phyloP scores from a whole-genome alignment of 2,329 filamentous ascomycete genomes.

The Hawksworthiomyces lignivorus region DNA sequence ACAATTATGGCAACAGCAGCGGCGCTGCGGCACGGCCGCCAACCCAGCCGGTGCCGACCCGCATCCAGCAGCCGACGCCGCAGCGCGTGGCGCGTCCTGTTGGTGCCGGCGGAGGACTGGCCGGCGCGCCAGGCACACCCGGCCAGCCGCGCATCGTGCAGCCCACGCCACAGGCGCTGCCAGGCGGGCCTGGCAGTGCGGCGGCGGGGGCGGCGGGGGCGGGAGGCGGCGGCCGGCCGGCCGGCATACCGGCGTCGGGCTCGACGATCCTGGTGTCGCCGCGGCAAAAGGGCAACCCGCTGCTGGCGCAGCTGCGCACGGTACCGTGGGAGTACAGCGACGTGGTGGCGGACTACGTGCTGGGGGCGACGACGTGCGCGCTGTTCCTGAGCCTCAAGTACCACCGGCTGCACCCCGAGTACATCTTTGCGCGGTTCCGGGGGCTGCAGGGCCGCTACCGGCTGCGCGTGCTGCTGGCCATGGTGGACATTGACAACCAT shows the following conservation, averaged over 20 bases:
- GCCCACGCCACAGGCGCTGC: constrained; percentile 79
- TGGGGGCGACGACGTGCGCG: constrained; percentile 81
- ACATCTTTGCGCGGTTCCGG: constrained; percentile 90
- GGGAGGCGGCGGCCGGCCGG: not conserved
- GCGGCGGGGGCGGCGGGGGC: not conserved
- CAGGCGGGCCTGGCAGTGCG: constrained; percentile 35
- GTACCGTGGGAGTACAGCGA: constrained; percentile 95
- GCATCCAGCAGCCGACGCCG: constrained; percentile 41
- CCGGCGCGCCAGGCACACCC: constrained; percentile 16
- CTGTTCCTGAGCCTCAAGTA: constrained; percentile 92
- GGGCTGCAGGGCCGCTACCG: constrained; percentile 78
- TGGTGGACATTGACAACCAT: constrained; percentile 94
- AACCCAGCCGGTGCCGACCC: constrained; percentile 35
- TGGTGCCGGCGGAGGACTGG: constrained; percentile 4
- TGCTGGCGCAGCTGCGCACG: constrained; percentile 72
- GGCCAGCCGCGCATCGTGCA: constrained; percentile 59
- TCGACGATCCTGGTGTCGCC: constrained; percentile 84
- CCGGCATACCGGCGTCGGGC: constrained; percentile 39
- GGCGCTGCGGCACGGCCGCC: too few relatives aligned
- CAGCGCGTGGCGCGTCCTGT: constrained; percentile 51
- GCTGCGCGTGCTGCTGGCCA: constrained; percentile 75
- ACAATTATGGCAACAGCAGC: constrained; percentile 21
- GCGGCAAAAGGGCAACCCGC: constrained; percentile 90
- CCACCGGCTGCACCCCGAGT: constrained; percentile 93
- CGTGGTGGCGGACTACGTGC: constrained; percentile 87